These are phyloP conservation scores for Penicillium coffeae DNA, from an alignment of 495 filamentous ascomycete genomes.

Conservation along the genomic window DNA sequence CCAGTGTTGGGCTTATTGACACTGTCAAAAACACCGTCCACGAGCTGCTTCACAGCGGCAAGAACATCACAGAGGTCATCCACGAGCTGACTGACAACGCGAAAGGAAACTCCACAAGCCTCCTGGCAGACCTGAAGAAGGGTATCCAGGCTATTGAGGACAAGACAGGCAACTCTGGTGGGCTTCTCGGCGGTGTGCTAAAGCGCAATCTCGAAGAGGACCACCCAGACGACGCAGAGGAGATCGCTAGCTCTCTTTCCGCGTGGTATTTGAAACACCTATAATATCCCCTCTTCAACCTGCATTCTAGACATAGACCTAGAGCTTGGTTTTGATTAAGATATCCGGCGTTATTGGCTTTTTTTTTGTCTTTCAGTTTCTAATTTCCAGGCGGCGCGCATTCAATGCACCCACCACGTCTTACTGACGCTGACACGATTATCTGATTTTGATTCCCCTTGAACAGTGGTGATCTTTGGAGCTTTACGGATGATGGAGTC, in stretches of 20 bases:
- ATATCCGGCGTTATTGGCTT: constrained; percentile 1
- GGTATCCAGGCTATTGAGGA: background rate
- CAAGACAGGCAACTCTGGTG: background rate
- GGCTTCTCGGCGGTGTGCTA: background rate
- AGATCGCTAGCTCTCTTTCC: constrained; percentile 12
- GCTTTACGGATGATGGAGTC: constrained; percentile 9
- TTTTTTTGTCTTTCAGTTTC: background rate
- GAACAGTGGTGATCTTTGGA: constrained; percentile 4
- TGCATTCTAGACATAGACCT: constrained; percentile 2
- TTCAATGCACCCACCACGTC: constrained; percentile 3
- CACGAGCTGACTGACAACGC: background rate
- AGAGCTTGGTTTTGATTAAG: background rate
- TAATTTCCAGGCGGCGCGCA: background rate
- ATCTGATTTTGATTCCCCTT: constrained; percentile 12
- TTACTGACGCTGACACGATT: constrained; percentile 20
- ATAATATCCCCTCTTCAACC: background rate
- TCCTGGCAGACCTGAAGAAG: constrained; percentile 6
- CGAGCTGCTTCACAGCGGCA: constrained; percentile 10
- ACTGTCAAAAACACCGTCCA: constrained; percentile 34
- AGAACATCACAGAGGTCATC: background rate
- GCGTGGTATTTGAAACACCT: constrained; percentile 1
- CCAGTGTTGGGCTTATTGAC: constrained; percentile 25
- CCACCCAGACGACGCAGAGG: constrained; percentile 16
- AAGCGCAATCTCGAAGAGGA: constrained; percentile 16
- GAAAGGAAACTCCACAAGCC: background rate